Evolutionary conservation across 202 grass and related monocot genomes (phyloP), one percentile per base, ranked within the genome.

Genomic region (Musa balbisiana): DNA sequence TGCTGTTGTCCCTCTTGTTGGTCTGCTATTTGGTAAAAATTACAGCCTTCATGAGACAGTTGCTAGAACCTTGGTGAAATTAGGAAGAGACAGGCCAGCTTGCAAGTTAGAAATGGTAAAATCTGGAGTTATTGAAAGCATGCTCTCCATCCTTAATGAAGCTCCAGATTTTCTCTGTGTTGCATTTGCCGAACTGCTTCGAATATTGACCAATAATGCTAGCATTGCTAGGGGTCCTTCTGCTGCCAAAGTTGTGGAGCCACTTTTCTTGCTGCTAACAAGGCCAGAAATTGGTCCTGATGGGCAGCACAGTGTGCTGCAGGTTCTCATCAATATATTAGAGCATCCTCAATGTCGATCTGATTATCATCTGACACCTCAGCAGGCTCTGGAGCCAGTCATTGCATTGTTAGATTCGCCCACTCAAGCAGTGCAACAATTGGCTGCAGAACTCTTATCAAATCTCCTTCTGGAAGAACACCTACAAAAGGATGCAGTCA

Each of bases 81-180:
- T 99, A 75, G 96, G 96, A 71, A 99, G 94, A 83, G 96, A 99
- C 81, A 91, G 91, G 49, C 96, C 96, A n/a, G 83, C 87, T 65
- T 95, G 96, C 81, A 99, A 99, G 89, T 82, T 99, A 78, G 96
- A 99, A 86, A 99, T 99, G 96, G 96, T 95, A 26, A 95, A 99
- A 60, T 85, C 96, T 80, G 89, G 87, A 81, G 88, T 95, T 64
- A 95, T 99, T 77, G 96, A 99, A 82, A 95, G 87, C 80, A 86
- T 95, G 79, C 91, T 99, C 74, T 89, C 92, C 67, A 90, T 99
- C 84, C 89, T 99, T 64, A 85, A 88, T 80, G 96, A 95, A 69
- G 96, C 96, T 52, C 96, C 96, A 23, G 96, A 95, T 99, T 99
- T 95, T 84, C 87, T 99, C 72, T 99, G 96, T 69, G 78, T 95